Percentiles rank a stretch among this genome's conserved stretches.
These are phyloP conservation scores for Anethum foeniculum DNA, from an alignment of 140 eudicot species.

Conservation along the genomic window DNA sequence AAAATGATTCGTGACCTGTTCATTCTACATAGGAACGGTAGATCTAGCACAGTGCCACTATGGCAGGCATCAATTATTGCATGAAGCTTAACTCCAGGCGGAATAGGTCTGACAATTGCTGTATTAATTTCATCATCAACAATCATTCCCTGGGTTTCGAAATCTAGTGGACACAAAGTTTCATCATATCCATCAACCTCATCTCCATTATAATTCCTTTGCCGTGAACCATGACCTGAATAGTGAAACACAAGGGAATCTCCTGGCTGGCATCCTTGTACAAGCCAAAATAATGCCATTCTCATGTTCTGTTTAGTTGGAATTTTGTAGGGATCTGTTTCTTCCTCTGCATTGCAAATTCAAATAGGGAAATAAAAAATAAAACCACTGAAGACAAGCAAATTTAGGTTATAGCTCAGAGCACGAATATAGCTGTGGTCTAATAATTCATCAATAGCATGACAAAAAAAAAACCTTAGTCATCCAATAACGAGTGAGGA, in stretches of 20 bases:
- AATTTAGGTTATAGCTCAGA: not conserved
- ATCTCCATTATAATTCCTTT: slow-evolving; percentile 69
- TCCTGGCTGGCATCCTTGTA: slow-evolving; percentile 80
- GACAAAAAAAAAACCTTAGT: not conserved
- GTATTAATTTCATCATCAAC: slow-evolving; percentile 90
- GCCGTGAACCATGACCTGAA: slow-evolving; percentile 94
- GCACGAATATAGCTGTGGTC: not conserved
- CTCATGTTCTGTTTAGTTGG: slow-evolving; percentile 82
- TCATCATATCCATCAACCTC: slow-evolving; percentile 96
- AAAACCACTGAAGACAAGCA: not conserved
- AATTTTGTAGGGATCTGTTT: slow-evolving; percentile 62
- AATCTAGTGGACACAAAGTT: slow-evolving; percentile 91
- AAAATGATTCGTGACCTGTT: slow-evolving; percentile 39
- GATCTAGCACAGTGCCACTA: slow-evolving; percentile 91
- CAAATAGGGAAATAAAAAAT: not conserved
- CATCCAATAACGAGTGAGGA: not conserved
- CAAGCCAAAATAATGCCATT: slow-evolving; percentile 75
- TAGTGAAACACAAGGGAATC: slow-evolving; percentile 86
- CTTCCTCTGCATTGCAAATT: slow-evolving; percentile 60
- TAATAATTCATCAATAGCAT: not conserved
- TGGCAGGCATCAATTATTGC: slow-evolving; percentile 96
- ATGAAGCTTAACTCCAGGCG: slow-evolving; percentile 78
- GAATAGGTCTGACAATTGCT: slow-evolving; percentile 70
- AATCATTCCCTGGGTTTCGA: slow-evolving; percentile 91
- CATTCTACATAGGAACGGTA: slow-evolving; percentile 90